phyloP scores from a whole-genome alignment of 768 basidiomycete genomes.

The Psilocybe azurescens region DNA sequence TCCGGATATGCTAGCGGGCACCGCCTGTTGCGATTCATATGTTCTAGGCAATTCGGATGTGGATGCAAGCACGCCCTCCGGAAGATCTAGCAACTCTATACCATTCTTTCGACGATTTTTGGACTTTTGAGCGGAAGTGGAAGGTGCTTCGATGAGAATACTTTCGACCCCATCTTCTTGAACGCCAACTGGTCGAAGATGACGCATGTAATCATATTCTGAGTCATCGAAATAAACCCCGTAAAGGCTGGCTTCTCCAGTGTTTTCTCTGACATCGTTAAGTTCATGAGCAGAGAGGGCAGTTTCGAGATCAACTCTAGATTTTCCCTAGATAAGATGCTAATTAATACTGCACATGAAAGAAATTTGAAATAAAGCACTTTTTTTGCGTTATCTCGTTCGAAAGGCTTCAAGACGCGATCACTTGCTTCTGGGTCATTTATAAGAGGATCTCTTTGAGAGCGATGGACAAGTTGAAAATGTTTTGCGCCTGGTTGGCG shows the following conservation, averaged over 20 bases:
- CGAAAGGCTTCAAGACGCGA: constrained; percentile 88
- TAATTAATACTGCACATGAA: constrained; percentile 18
- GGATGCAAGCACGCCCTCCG: constrained; percentile 76
- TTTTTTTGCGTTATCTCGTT: constrained; percentile 75
- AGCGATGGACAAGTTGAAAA: constrained; percentile 97
- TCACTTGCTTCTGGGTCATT: constrained; percentile 89
- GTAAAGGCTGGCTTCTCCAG: constrained; percentile 89
- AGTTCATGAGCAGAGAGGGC: constrained; percentile 53
- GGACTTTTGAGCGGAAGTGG: constrained; percentile 39
- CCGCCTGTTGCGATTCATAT: constrained; percentile 76
- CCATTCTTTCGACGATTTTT: constrained; percentile 35
- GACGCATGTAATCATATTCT: constrained; percentile 98
- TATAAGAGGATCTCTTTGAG: constrained; percentile 93
- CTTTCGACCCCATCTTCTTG: constrained; percentile 85
- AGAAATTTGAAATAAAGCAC: constrained; percentile 33
- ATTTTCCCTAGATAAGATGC: constrained; percentile 65
- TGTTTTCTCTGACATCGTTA: constrained; percentile 53
- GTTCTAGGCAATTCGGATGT: constrained; percentile 73
- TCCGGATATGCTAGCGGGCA: constrained; percentile 85
- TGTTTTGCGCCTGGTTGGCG: constrained; percentile 89
- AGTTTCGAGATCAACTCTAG: constrained; percentile 79
- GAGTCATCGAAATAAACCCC: constrained; percentile 96
- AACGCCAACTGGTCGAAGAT: constrained; percentile 79
- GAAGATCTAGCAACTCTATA: constrained; percentile 61
- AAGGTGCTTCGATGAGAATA: constrained; percentile 79